Evolutionary conservation across 2,329 filamentous ascomycete genomes (phyloP), one percentile per base, ranked within the genome.

Genomic region (Aspergillus sojae): DNA sequence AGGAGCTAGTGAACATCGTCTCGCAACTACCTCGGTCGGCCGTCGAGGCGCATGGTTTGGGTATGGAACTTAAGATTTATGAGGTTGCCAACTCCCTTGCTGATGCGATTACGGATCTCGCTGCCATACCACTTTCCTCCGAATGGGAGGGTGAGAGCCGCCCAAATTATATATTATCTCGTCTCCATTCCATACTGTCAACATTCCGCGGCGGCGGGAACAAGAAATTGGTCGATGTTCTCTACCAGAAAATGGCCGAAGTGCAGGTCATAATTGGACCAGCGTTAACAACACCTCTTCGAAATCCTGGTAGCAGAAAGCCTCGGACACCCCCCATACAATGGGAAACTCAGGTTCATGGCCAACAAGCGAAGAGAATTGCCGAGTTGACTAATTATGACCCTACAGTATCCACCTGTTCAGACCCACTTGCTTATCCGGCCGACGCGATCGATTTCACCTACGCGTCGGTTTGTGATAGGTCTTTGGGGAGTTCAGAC

Each of bases 31-130:
- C 83, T 0, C 77, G 75, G 57, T 73, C 80, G 0, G 83, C 82
- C 0, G 75, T 85, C 3, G 82, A 85, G 63, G 82, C 82, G 0
- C 83, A 85, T 60, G 83, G 83, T 0, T 79, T 82, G 5, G 80
- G 80, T 0, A 79, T 85, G 66, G 82, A 72, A 52, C 45, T 73
- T 14, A 73, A 73, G 53, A 59, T 72, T 19, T 69, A 71, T 32
- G 71, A 73, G 26, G 68, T 73, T 58, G 71, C 71, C 21, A 71
- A 64, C 60, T 73, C 70, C 1, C 65, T 73, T 39, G 69, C 70
- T 1, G 71, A 73, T 63, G 63, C 71, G 2, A 62, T 73, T 14
- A 69, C 64, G 55, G 59, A 67, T 39, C 58, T 71, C 41, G 61
- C 67, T 12, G 62, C 67, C 26, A 36, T 68, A 4, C 66, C 67